Conservation (phyloP, 805 yeast genomes). For the Saturnispora hagleri region DNA sequence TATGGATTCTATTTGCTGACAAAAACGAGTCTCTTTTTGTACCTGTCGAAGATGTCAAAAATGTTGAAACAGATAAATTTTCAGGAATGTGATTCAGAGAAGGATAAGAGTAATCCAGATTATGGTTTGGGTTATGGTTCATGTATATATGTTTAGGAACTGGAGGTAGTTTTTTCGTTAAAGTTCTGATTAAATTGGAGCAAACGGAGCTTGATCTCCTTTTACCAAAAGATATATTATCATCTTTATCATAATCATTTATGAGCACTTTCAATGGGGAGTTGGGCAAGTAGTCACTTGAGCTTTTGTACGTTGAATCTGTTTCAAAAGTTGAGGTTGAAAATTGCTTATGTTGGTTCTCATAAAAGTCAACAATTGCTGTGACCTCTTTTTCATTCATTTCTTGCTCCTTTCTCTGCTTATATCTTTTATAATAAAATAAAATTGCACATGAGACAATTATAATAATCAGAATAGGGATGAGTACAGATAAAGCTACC, state of each 20-base stretch:
- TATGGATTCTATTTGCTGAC: not conserved
- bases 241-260: constrained; percentile 30
- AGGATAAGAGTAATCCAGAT: constrained; percentile 7
- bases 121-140: constrained; percentile 8
- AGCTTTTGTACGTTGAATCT: constrained; percentile 3
- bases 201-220: not conserved
- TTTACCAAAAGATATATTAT: constrained; percentile 36
- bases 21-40: not conserved
- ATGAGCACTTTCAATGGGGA: constrained; percentile 17
- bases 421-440: constrained; percentile 23
- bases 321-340: constrained; percentile 19
- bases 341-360: constrained; percentile 17
- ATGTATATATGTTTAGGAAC: constrained; percentile 10
- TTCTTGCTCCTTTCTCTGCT: constrained; percentile 20
- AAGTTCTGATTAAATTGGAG: not conserved
- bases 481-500: constrained; percentile 38
- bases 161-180: constrained; percentile 8
- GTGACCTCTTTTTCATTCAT: constrained; percentile 24
- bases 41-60: constrained; percentile 8
- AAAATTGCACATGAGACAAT: constrained; percentile 26
- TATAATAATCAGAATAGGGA: constrained; percentile 33
- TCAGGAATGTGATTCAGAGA: constrained; percentile 15
- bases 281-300: constrained; percentile 7
- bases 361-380: constrained; percentile 27
- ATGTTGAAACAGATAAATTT: constrained; percentile 13